Base-by-base conservation (phyloP, 2,329 filamentous ascomycete genomes). In the Thelonectria discophora region DNA sequence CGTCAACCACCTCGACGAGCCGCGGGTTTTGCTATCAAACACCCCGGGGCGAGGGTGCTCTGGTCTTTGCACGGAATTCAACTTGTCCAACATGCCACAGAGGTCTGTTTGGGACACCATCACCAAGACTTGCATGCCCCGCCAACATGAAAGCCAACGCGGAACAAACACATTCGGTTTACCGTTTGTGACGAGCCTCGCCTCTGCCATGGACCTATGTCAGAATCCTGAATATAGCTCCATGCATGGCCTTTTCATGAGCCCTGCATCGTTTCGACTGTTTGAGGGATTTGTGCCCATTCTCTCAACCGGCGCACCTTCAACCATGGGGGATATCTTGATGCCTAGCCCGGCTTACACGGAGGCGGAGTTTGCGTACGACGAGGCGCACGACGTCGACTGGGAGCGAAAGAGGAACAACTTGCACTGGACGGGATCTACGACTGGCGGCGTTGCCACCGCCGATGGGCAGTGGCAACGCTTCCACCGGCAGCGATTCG, bases 371-470 rank as follows among this genome's bases (percentile, higher is more conserved):
- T 79, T 82, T 30, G 62, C 66, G 5, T 86, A 86, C 65, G 69
- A 79, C 2, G 67, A 73, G 0, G 30, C 60, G 0, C 48, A 74
- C 2, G 85, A 86, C 59, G 40, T 79, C 0, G 68, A 73, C 0
- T 88, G 84, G 84, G 71, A 80, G 0, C 48, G 75, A 6, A 88
- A 88, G 65, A 65, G 65, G 1, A 80, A 82, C 37, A 80, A 79
- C 2, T 67, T 87, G 0, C 88, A 87, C 69, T 88, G 86, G 86
- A 79, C 81, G 0, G 86, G 86, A 0, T 84, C 81, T 0, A 85
- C 79, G 0, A 86, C 85, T 0, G 86, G 85, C 2, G 83, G 79
- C 0, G 80, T 74, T 40, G 74, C 72, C 8, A 0, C 62, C 63
- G 0, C 27, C 8, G 69, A 74, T 10, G 63, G 71, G 2, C 56